Evolutionary conservation across 805 yeast species (phyloP).

Genomic region (Candida ascalaphidarum): DNA sequence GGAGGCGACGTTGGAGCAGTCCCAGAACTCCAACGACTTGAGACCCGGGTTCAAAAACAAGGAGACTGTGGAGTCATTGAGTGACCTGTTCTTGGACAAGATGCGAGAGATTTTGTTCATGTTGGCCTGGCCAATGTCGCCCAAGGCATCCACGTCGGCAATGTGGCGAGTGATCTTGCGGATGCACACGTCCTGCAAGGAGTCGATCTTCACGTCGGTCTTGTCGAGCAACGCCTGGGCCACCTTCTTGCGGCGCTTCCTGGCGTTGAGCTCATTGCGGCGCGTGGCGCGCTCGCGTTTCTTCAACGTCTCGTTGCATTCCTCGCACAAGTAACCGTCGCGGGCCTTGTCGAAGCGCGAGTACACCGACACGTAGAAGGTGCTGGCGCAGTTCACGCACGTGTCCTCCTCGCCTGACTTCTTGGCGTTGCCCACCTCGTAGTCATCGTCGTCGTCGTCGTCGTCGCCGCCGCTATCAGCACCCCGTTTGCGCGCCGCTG

Average conservation of each 20-base stretch:
- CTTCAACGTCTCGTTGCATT: constrained; percentile 39
- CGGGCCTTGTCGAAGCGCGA: constrained; percentile 43
- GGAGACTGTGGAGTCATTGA: constrained; percentile 62
- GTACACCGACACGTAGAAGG: constrained; percentile 58
- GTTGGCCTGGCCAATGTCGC: constrained; percentile 76
- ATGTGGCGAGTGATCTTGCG: constrained; percentile 56
- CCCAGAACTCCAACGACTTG: constrained; percentile 70
- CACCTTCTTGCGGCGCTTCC: constrained; percentile 66
- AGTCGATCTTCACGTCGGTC: constrained; percentile 52
- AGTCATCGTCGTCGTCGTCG: constrained; percentile 19
- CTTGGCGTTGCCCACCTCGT: constrained; percentile 10
- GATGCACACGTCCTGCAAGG: constrained; percentile 79
- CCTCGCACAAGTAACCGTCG: constrained; percentile 61
- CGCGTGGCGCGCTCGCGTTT: constrained; percentile 36
- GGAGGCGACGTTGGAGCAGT: constrained; percentile 72
- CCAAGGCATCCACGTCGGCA: constrained; percentile 70
- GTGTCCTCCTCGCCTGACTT: constrained; percentile 45
- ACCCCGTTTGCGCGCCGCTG: not conserved
- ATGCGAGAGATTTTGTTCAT: constrained; percentile 67
- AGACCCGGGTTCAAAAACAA: constrained; percentile 61
- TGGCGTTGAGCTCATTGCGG: constrained; percentile 50
- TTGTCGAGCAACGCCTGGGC: constrained; percentile 82
- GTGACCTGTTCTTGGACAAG: constrained; percentile 71
- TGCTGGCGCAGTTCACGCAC: constrained; percentile 55
- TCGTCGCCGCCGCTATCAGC: constrained; percentile 4